Evolutionary conservation across 2,329 filamentous ascomycete genomes (phyloP).

Genomic region (Botryotinia calthae): DNA sequence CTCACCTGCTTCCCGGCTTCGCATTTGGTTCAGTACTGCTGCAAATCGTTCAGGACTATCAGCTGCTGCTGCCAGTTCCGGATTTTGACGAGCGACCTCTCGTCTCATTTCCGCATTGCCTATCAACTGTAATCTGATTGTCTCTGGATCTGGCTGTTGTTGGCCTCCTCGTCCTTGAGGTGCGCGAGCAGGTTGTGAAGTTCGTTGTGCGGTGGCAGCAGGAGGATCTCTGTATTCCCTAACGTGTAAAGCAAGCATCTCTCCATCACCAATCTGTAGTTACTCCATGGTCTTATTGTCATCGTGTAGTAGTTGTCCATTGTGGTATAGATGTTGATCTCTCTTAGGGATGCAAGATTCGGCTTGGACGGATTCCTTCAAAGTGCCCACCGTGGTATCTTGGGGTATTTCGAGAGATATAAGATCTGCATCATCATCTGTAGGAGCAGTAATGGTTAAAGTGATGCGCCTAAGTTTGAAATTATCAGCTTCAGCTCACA

Average conservation of each 20-base stretch:
- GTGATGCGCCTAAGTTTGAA: slow-evolving; percentile 70
- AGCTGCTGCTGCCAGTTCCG: slow-evolving; percentile 72
- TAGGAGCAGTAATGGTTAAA: slow-evolving; percentile 75
- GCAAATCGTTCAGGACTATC: slow-evolving; percentile 76
- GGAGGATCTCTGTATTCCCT: slow-evolving; percentile 52
- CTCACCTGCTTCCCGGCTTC: slow-evolving; percentile 67
- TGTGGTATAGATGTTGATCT: slow-evolving; percentile 84
- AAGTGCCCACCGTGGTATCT: slow-evolving; percentile 77
- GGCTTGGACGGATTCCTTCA: slow-evolving; percentile 85
- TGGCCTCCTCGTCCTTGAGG: slow-evolving; percentile 37
- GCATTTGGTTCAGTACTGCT: slow-evolving; percentile 65
- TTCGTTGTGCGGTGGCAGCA: slow-evolving; percentile 41
- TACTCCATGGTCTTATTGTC: slow-evolving; percentile 79
- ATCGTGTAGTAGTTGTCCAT: slow-evolving; percentile 76
- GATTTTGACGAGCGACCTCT: slow-evolving; percentile 68
- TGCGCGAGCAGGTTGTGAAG: slow-evolving; percentile 32
- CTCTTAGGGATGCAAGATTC: slow-evolving; percentile 72
- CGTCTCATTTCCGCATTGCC: slow-evolving; percentile 71
- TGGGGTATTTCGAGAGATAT: slow-evolving; percentile 78
- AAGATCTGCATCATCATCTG: slow-evolving; percentile 62
- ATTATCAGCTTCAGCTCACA: slow-evolving; percentile 15
- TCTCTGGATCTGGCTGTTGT: slow-evolving; percentile 67
- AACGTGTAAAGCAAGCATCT: slow-evolving; percentile 89
- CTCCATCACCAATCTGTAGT: slow-evolving; percentile 78
- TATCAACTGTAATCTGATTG: slow-evolving; percentile 77